phyloP scores from a whole-genome alignment of 306 rosid species.

The Coriaria nepalensis region DNA sequence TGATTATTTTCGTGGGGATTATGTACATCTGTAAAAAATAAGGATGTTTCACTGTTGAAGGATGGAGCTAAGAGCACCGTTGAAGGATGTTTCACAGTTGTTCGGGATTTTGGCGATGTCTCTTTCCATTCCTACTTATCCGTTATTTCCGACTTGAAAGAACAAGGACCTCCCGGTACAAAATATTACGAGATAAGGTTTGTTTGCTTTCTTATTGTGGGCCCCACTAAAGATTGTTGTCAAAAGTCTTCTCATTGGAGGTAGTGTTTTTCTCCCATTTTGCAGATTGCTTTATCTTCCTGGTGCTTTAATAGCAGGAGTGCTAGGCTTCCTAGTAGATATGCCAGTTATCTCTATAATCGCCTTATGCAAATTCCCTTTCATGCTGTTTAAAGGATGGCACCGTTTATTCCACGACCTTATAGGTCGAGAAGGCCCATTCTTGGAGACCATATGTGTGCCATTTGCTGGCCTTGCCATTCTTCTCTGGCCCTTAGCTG shows the following conservation, averaged over 20 bases:
- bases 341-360: conserved; percentile 52
- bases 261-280: neutral
- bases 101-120: conserved; percentile 64
- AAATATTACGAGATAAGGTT: conserved; percentile 78
- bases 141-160: conserved; percentile 54
- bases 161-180: conserved; percentile 35
- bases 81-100: conserved; percentile 40
- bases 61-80: conserved; percentile 76
- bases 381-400: conserved; percentile 95
- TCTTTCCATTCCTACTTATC: conserved; percentile 70
- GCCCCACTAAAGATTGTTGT: too few relatives aligned
- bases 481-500: conserved; percentile 94
- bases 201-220: conserved; percentile 1
- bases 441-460: conserved; percentile 94
- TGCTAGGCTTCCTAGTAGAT: conserved; percentile 61
- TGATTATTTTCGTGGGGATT: conserved; percentile 10
- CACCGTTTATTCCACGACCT: conserved; percentile 90
- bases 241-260: too few relatives aligned
- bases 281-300: conserved; percentile 76
- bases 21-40: conserved; percentile 6
- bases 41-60: conserved; percentile 35
- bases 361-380: conserved; percentile 62
- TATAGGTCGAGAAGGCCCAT: conserved; percentile 98
- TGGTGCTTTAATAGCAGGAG: conserved; percentile 50
- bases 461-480: conserved; percentile 97